Evolutionary conservation across 352 stramenopile genomes (phyloP).

Genomic region (Pythium sp.): DNA sequence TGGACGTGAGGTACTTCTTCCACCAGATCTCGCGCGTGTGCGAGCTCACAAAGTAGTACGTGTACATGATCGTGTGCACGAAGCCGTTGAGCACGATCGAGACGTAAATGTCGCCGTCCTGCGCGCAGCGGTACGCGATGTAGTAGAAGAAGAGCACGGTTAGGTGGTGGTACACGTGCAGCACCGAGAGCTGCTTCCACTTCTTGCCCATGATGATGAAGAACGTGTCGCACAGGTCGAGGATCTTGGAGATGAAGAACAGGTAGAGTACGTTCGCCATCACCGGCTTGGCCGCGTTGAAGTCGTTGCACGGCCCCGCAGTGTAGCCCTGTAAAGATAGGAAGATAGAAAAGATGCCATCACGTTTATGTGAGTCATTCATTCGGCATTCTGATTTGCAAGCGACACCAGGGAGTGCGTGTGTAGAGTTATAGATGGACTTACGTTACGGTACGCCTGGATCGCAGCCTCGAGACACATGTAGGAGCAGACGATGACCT

Average conservation of each 20-base stretch:
- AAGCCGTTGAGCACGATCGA: constrained; percentile 97
- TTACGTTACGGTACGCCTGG: constrained; percentile 89
- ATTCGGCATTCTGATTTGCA: neutral
- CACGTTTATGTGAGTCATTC: neutral
- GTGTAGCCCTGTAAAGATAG: constrained; percentile 65
- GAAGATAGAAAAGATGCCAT: neutral
- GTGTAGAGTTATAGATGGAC: constrained; percentile 1
- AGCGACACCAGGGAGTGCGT: no score
- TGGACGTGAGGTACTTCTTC: constrained; percentile 95
- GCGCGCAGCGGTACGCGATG: constrained; percentile 63
- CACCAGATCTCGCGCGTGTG: constrained; percentile 98
- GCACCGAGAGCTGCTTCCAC: constrained; percentile 96
- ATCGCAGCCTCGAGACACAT: constrained; percentile 95
- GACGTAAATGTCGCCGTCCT: constrained; percentile 95
- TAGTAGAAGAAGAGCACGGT: constrained; percentile 44
- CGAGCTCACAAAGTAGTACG: constrained; percentile 98
- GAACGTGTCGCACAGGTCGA: constrained; percentile 93
- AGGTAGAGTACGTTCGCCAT: constrained; percentile 96
- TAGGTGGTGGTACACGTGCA: constrained; percentile 98
- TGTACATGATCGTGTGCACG: constrained; percentile 99
- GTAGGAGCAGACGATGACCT: constrained; percentile 96
- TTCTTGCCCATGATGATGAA: constrained; percentile 99
- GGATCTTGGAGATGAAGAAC: constrained; percentile 98
- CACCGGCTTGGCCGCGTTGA: constrained; percentile 85
- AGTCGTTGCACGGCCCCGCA: constrained; percentile 92